These are phyloP conservation scores for Aquilaria yunnanensis DNA, from an alignment of 345 rosid species.

Conservation along the genomic window DNA sequence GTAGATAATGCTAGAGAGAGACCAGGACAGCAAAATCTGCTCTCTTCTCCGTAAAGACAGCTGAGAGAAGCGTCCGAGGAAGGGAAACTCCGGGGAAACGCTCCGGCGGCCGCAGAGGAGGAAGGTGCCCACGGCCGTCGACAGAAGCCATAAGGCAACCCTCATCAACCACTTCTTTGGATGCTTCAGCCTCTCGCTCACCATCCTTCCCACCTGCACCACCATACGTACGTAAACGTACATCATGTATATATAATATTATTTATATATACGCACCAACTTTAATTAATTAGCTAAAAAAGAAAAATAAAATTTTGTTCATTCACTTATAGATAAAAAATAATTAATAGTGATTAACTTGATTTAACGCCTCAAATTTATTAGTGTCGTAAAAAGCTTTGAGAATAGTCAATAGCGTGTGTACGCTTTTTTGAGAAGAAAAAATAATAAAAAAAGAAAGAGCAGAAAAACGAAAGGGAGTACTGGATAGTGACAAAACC, in stretches of 20 bases:
- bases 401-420: too few relatives aligned
- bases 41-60: constrained; percentile 40
- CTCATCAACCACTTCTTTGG: constrained; percentile 67
- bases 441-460: too few relatives aligned
- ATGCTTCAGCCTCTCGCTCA: constrained; percentile 56
- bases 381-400: too few relatives aligned
- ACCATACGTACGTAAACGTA: background rate
- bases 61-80: constrained; percentile 38
- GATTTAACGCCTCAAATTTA: too few relatives aligned
- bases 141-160: constrained; percentile 44
- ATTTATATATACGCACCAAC: too few relatives aligned
- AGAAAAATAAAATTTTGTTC: too few relatives aligned
- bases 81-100: constrained; percentile 48
- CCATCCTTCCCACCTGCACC: constrained; percentile 46
- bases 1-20: constrained; percentile 33
- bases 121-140: constrained; percentile 67
- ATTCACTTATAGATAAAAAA: too few relatives aligned
- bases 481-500: too few relatives aligned
- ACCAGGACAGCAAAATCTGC: constrained; percentile 45
- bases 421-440: too few relatives aligned
- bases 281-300: too few relatives aligned
- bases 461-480: too few relatives aligned
- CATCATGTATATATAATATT: background rate
- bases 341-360: too few relatives aligned
- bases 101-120: constrained; percentile 57